Evolutionary conservation across 2,329 filamentous ascomycete species (phyloP), one percentile per base, ranked within the genome.

Genomic region (Aspergillus fijiensis): DNA sequence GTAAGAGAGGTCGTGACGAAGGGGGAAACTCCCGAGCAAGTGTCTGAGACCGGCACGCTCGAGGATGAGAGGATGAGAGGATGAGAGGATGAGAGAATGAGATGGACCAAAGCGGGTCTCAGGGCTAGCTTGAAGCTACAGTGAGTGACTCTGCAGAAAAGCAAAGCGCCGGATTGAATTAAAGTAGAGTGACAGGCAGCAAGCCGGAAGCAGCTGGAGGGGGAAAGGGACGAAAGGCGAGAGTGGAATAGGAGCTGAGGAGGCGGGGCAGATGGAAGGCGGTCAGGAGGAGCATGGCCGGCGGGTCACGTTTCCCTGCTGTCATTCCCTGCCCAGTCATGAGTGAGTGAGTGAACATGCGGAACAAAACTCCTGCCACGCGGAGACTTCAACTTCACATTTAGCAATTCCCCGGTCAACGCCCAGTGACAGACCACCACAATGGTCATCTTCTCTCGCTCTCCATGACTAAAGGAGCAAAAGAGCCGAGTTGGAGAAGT

Each of bases 201-300:
- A 56, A 31, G 39, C 48, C 50, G 51, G 47, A 54, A 58, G 56
- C 35, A 50, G 55, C 21, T 23, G 52, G 10, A 49, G 39, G 39
- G 39, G 33, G n/a, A 29, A 21, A 39, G 49, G 57, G 29, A 19
- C n/a, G 21, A 23, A 49, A 58, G 35, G 51, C 21, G 29, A 51
- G 49, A 39, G 45, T n/a, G 48, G 45, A 49, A 52, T 49, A 57
- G 55, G 55, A 47, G 59, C 23, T 23, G 55, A 58, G 48, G 12
- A 42, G 52, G 27, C 42, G 52, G 53, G 53, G 53, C 53, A 33
- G 53, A 33, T 47, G 53, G 53, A 48, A 47, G 48, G 42, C 3
- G 27, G 12, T 49, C 42, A 52, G 31, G 33, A 39, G 31, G 51
- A 16, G 6, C 12, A 45, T 7, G 4, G 39, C 14, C 39, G 39